Evolutionary conservation across 1,139 yeast genomes (phyloP).

Genomic region (Tardiomyces blankii): DNA sequence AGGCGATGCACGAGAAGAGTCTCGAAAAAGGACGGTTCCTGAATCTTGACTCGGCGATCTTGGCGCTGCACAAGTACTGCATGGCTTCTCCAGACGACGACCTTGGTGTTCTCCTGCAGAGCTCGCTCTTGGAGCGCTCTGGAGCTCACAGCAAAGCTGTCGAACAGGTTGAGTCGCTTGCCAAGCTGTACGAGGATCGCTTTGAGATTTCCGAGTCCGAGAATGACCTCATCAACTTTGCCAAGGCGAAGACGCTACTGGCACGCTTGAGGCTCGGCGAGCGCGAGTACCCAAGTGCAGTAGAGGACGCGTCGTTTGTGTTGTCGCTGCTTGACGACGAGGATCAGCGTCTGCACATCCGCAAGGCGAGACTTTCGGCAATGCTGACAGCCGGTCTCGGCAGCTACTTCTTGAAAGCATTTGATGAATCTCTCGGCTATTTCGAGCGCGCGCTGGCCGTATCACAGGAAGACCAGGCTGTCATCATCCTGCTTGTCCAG

Average conservation of each 20-base stretch:
- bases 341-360: neutral
- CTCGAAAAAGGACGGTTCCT: neutral
- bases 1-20: neutral
- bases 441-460: slow-evolving; percentile 50
- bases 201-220: slow-evolving; percentile 37
- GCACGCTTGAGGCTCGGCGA: neutral
- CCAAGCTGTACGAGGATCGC: slow-evolving; percentile 7
- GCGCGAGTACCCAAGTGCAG: neutral
- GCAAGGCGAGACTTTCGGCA: slow-evolving; percentile 31
- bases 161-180: slow-evolving; percentile 11
- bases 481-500: slow-evolving; percentile 68
- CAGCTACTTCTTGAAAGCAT: slow-evolving; percentile 48
- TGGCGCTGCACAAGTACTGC: slow-evolving; percentile 4
- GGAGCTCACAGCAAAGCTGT: slow-evolving; percentile 8
- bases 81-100: slow-evolving; percentile 1
- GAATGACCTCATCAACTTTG: slow-evolving; percentile 36
- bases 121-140: slow-evolving; percentile 1
- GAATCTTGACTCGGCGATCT: slow-evolving; percentile 7
- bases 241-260: slow-evolving; percentile 18
- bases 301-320: neutral
- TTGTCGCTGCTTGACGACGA: neutral
- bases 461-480: slow-evolving; percentile 44
- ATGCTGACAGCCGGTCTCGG: slow-evolving; percentile 62
- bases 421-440: slow-evolving; percentile 55
- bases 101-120: slow-evolving; percentile 9